Evolutionary conservation across 148 eudicot genomes (phyloP).

Genomic region (Vaccinium vitisidaea): DNA sequence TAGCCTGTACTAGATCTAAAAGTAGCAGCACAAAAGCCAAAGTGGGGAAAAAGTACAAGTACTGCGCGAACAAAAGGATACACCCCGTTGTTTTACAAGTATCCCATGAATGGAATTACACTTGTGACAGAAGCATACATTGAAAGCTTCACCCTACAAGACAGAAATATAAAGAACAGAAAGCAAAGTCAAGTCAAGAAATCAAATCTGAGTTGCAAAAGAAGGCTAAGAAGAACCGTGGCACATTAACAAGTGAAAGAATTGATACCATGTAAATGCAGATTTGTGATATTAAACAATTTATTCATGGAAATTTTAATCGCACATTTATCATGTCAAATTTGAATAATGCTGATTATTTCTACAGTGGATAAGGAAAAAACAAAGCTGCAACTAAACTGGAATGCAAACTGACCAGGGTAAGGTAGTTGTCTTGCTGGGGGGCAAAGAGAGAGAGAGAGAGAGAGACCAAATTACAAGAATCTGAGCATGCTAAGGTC

Average conservation of each 20-base stretch:
- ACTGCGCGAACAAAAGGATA: slow-evolving; percentile 50
- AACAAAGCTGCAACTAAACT: not conserved
- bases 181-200: slow-evolving; percentile 52
- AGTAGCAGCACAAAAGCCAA: not conserved
- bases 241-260: not conserved
- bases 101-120: slow-evolving; percentile 60
- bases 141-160: slow-evolving; percentile 81
- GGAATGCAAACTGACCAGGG: not conserved
- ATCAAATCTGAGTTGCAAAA: not conserved
- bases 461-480: not conserved
- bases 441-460: not conserved
- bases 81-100: slow-evolving; percentile 57
- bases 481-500: not conserved
- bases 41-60: not conserved
- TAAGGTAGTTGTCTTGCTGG: not conserved
- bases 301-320: not conserved
- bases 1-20: not conserved
- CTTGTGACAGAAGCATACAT: slow-evolving; percentile 83
- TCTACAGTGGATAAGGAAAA: not conserved
- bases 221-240: not conserved
- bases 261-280: not conserved
- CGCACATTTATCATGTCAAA: not conserved
- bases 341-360: not conserved
- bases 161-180: not conserved
- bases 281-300: no score